phyloP scores from a whole-genome alignment of 1,139 yeast genomes.

The Geotrichum bryndzae region DNA sequence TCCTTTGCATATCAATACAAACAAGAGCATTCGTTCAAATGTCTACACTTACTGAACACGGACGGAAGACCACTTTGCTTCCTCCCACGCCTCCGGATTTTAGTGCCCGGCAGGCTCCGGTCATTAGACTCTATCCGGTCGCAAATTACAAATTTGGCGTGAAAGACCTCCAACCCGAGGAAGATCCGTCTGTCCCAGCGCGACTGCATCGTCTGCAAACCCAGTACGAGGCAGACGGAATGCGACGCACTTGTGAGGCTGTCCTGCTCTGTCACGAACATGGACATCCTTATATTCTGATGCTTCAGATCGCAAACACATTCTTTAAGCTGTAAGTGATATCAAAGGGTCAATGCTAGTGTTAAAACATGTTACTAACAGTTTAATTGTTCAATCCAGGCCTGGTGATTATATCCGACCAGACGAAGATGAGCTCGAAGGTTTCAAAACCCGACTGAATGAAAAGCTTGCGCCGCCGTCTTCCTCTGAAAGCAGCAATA shows the following conservation, averaged over 20 bases:
- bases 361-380: not conserved
- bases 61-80: constrained; percentile 25
- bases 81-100: constrained; percentile 24
- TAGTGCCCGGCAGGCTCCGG: constrained; percentile 23
- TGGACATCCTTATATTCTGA: constrained; percentile 35
- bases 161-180: constrained; percentile 34
- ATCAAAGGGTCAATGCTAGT: not conserved
- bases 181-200: constrained; percentile 31
- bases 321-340: constrained; percentile 29
- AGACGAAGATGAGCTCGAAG: constrained; percentile 33
- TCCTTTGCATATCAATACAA: not conserved
- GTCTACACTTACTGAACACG: constrained; percentile 28
- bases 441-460: constrained; percentile 28
- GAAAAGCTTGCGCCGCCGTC: constrained; percentile 28
- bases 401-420: constrained; percentile 36
- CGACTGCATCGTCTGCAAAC: constrained; percentile 30
- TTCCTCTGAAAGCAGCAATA: constrained; percentile 19
- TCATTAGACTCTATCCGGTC: constrained; percentile 33
- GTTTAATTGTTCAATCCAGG: not conserved
- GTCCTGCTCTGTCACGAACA: constrained; percentile 35
- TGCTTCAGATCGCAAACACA: constrained; percentile 33
- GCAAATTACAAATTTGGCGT: constrained; percentile 34
- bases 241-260: constrained; percentile 36
- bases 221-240: constrained; percentile 33
- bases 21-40: constrained; percentile 13